Base-by-base conservation (phyloP, 2,329 filamentous ascomycete genomes). In the Colletotrichum cereale region DNA sequence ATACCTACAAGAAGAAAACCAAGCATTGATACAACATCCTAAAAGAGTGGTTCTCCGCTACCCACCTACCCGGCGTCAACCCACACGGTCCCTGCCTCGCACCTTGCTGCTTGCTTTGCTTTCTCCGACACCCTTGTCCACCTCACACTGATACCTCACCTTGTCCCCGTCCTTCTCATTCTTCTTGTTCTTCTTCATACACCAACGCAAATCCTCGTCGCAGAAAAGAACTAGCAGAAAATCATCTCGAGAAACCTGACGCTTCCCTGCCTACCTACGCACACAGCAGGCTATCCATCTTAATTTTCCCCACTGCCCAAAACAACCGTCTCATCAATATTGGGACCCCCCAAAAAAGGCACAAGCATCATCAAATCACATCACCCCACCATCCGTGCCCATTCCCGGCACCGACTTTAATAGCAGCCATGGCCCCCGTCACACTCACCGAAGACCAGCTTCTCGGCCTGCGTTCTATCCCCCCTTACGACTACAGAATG, bases 391-490 rank as follows among this genome's bases (percentile, higher is more conserved):
- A 44, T 36, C 53, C 53, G 47, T 53, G 44, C 29, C 38, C 24
- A n/a, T 38, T 52, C 53, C 26, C 48, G 61, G 42, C 38, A 16
- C 52, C 44, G 11, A 44, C 38, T 47, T 62, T 62, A 67, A 53
- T 36, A 71, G 56, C 57, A 67, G 48, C 52, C 58, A 71, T 71
- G 68, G 58, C 68, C 52, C 65, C 68, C 68, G 7, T 68, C 52
- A 57, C 34, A 24, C 42, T 71, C 44, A 60, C 68, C 21, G 36
- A 71, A 29, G 68, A 68, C 14, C 74, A 78, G 74, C 69, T 75
- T 73, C 26, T 75, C 72, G 44, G 71, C 74, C n/a, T 75, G 73
- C 31, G 74, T 71, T 56, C 77, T 75, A 12, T 77, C 74, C 21
- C 58, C 61, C 16, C 70, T 75, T 53, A 76, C 52, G 44, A 63